phyloP scores from a whole-genome alignment of 805 yeast genomes.

The Yamadazyma scolyti region DNA sequence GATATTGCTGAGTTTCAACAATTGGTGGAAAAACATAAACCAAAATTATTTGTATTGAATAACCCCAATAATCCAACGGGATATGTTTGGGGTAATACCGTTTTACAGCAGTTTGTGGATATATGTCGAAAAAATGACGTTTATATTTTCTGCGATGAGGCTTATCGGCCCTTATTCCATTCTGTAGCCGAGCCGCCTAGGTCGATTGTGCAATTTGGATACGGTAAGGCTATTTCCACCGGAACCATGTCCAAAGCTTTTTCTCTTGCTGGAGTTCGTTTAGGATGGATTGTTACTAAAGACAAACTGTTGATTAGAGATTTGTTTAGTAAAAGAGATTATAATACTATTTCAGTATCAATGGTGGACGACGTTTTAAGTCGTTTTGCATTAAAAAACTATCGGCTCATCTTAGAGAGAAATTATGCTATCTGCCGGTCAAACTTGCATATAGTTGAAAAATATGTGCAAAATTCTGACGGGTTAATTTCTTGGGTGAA shows the following conservation, averaged over 20 bases:
- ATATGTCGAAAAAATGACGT: slow-evolving; percentile 31
- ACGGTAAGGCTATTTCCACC: slow-evolving; percentile 42
- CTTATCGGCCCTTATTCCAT: slow-evolving; percentile 51
- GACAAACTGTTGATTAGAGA: slow-evolving; percentile 25
- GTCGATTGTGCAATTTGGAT: slow-evolving; percentile 38
- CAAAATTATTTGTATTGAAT: slow-evolving; percentile 42
- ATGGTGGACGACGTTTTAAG: slow-evolving; percentile 45
- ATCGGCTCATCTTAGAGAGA: slow-evolving; percentile 31
- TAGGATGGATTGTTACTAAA: slow-evolving; percentile 49
- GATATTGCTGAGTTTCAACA: slow-evolving; percentile 26
- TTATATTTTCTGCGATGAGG: slow-evolving; percentile 48
- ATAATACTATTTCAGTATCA: slow-evolving; percentile 48
- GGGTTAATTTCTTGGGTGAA: slow-evolving; percentile 36
- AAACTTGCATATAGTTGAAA: slow-evolving; percentile 33
- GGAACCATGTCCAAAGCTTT: slow-evolving; percentile 54
- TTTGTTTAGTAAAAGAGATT: slow-evolving; percentile 43
- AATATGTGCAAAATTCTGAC: slow-evolving; percentile 24
- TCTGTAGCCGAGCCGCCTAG: slow-evolving; percentile 26
- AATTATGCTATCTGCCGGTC: slow-evolving; percentile 35
- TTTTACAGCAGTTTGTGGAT: slow-evolving; percentile 30
- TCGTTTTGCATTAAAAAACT: slow-evolving; percentile 36
- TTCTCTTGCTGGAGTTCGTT: slow-evolving; percentile 49
- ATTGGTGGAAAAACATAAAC: slow-evolving; percentile 28
- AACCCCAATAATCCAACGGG: slow-evolving; percentile 51
- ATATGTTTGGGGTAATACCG: slow-evolving; percentile 31